Evolutionary conservation across 805 yeast species (phyloP).

Genomic region (Metschnikowia drakensbergensis): DNA sequence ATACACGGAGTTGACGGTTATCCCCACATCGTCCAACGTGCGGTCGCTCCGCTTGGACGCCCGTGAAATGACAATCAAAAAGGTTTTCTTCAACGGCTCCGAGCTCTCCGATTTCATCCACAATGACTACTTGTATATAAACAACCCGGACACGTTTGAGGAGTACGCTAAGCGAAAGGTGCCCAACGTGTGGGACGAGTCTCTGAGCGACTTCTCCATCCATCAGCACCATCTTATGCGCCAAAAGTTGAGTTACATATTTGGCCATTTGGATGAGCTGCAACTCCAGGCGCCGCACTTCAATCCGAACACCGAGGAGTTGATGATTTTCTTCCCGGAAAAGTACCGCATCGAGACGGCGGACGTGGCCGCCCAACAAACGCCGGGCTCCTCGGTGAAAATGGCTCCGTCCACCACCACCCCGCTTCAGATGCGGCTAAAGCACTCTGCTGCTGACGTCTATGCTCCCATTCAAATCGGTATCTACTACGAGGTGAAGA

Average conservation of each 20-base stretch:
- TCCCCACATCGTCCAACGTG: constrained; percentile 62
- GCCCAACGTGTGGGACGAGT: constrained; percentile 40
- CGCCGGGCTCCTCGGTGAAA: neutral
- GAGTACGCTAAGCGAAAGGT: constrained; percentile 23
- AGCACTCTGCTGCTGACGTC: constrained; percentile 31
- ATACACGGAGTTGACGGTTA: constrained; percentile 74
- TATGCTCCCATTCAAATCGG: constrained; percentile 73
- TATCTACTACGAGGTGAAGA: constrained; percentile 60
- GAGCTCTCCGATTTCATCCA: constrained; percentile 53
- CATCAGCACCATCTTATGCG: constrained; percentile 59
- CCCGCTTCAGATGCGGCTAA: constrained; percentile 32
- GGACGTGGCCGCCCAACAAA: constrained; percentile 33
- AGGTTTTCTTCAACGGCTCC: constrained; percentile 57
- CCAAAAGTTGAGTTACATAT: constrained; percentile 50
- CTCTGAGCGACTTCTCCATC: constrained; percentile 37
- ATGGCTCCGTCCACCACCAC: constrained; percentile 17
- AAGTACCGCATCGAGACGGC: constrained; percentile 58
- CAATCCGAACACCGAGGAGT: constrained; percentile 56
- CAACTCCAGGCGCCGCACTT: constrained; percentile 6
- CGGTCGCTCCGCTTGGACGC: constrained; percentile 71
- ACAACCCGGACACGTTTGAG: constrained; percentile 30
- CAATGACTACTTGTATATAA: constrained; percentile 48
- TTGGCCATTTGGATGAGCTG: constrained; percentile 41
- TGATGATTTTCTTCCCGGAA: constrained; percentile 61
- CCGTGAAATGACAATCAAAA: constrained; percentile 63